A percentile compares a stretch with the other conserved stretches of the same genome.
These are phyloP conservation scores for Hypoxylon rickii DNA, from an alignment of 495 filamentous ascomycete species.

Conservation along the genomic window DNA sequence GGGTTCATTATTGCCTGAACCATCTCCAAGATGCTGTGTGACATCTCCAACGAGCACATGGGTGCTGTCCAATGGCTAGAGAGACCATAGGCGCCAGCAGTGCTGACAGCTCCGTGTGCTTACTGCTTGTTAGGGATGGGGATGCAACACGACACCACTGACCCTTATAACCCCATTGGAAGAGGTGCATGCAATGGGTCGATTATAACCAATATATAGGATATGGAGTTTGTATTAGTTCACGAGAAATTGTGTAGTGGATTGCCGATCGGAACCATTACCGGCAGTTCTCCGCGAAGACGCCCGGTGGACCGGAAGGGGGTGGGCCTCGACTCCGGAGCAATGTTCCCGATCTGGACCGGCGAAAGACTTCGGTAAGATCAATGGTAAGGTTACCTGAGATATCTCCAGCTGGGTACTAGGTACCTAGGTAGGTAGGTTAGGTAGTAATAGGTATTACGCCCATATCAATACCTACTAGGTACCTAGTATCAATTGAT, in stretches of 20 bases:
- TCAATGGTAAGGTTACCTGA: too few species aligned
- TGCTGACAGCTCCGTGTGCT: slow-evolving; percentile 12
- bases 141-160: too few species aligned
- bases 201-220: too few species aligned
- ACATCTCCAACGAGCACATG: slow-evolving; percentile 15
- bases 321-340: background rate
- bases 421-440: too few species aligned
- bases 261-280: background rate
- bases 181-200: too few species aligned
- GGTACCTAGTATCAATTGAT: too few species aligned
- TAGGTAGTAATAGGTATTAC: too few species aligned
- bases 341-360: background rate
- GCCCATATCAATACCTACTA: too few species aligned
- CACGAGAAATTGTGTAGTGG: slow-evolving; percentile 2
- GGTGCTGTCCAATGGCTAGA: slow-evolving; percentile 9
- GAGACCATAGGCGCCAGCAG: slow-evolving; percentile 1
- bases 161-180: too few species aligned
- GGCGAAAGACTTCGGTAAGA: background rate
- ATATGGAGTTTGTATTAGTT: too few species aligned
- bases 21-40: slow-evolving; percentile 25
- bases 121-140: slow-evolving; percentile 12
- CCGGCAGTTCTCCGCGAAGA: background rate
- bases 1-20: slow-evolving; percentile 8
- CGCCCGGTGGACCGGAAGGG: background rate
- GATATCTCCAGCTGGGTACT: too few species aligned